Conservation (phyloP, 1,284 basidiomycete species). For the Porogramme epimiltina region DNA sequence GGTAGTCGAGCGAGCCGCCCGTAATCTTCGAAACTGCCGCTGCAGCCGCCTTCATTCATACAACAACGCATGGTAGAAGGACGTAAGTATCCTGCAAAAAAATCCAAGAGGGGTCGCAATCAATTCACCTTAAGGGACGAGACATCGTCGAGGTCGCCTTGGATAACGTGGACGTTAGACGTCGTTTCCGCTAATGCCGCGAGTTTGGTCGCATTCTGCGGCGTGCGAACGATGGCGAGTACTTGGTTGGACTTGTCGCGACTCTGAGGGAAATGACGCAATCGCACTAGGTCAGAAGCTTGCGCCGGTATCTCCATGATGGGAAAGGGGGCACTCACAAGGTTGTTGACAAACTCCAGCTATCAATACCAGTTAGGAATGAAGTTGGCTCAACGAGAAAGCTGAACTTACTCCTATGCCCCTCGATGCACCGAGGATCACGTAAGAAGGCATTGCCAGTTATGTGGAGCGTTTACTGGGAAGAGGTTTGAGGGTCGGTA, state of each 20-base stretch:
- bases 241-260: conserved; percentile 23
- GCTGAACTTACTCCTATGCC: too few relatives aligned
- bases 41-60: not conserved
- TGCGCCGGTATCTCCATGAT: too few relatives aligned
- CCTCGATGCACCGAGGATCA: too few relatives aligned
- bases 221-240: conserved; percentile 31
- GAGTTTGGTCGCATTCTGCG: conserved; percentile 17
- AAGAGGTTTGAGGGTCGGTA: too few relatives aligned
- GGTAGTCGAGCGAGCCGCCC: not conserved
- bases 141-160: conserved; percentile 21
- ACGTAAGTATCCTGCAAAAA: not conserved
- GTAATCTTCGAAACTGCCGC: not conserved
- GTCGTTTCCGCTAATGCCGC: conserved; percentile 21
- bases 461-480: too few relatives aligned
- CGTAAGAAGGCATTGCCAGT: too few relatives aligned
- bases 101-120: not conserved
- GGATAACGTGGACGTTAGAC: conserved; percentile 28
- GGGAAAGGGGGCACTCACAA: conserved; percentile 26
- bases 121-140: conserved; percentile 23
- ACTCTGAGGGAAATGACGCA: conserved; percentile 1
- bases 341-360: conserved; percentile 37
- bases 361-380: conserved; percentile 22
- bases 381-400: conserved; percentile 24
- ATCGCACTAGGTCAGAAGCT: not conserved
- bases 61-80: too few relatives aligned